Evolutionary conservation across 805 yeast species (phyloP), one percentile per base, ranked within the genome.

Genomic region (Hanseniaspora osmophila): DNA sequence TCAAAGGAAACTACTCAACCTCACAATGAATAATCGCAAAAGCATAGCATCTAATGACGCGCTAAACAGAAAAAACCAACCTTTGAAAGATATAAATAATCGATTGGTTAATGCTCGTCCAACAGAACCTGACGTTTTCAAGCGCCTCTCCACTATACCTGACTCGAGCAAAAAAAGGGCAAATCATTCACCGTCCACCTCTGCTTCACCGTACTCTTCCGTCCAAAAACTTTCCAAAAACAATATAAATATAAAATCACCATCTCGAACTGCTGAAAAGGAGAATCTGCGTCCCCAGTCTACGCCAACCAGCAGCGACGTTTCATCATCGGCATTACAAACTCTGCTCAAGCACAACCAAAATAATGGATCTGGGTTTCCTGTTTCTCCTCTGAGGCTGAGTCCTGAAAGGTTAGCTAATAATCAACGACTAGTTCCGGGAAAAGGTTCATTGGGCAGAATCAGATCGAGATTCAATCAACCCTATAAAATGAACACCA

Each of bases 371-470:
- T 22, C 7, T 35, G 52, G 51, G 0, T 55, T 51, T 32, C 57
- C 64, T 33, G 59, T 58, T 16, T 55, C 59, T 6, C 63, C 66
- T 10, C 53, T 61, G 12, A 54, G 49, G 33, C 42, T 54, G 19
- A 54, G 51, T 40, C 48, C 52, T 12, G 10, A 44, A 9, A n/a
- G 22, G 13, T 49, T 45, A 11, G 54, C 62, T 0, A 61, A 63
- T 16, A 60, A 63, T n/a, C 51, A 59, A 33, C 54, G 55, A 47
- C 49, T 54, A 4, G 38, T 51, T 18, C 62, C 65, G 4, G 61
- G 57, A 22, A 59, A 58, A 44, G 61, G 61, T 6, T 54, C 60
- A 1, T 40, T 55, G 33, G 52, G 54, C 30, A 60, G 57, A 46
- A 53, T 52, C 16, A 47, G 60, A 41, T 53, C 60, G 1, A 54